Base-by-base conservation (phyloP, 2,329 filamentous ascomycete species). In the Aspergillus aculeatinus region DNA sequence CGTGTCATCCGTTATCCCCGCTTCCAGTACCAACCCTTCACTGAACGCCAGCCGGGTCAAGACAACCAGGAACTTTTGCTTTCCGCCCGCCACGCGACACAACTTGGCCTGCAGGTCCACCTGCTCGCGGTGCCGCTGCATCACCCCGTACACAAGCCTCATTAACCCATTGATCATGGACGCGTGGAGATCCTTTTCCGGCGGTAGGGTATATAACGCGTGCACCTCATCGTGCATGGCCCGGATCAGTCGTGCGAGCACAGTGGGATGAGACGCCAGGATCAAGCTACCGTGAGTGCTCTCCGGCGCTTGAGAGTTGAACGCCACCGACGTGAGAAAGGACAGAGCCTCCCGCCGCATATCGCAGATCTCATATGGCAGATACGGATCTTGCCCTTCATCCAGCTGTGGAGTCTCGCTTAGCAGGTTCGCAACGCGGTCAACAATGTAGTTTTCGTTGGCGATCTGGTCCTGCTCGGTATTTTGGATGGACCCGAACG, bases 31-130 rank as follows among this genome's bases (percentile, higher is more conserved):
- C 9, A 90, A 75, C 31, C 91, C 89, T 62, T 96, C 91, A 5
- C 87, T 88, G 73, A 96, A 97, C 0, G 91, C 92, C n/a, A 98
- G 78, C 48, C 94, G 80, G 0, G 91, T 92, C 49, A 99, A 79
- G 2, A 87, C 87, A 10, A 97, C 85, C 1, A 96, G 80, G 69
- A 96, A 94, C 55, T 92, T 92, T 70, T 96, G 92, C 55, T 86
- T 85, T 0, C 88, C 90, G 3, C 91, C 91, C 5, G 86, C 82
- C 0, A 90, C 85, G 9, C 84, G 83, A 0, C 83, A 82, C 5
- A 96, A 80, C 73, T 94, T 96, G 52, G 85, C 82, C 52, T 87
- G 83, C 63, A 96, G 85, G 65, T 94, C 85, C 67, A 88, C 81
- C 25, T 81, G 77, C 21, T 83, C 77, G 5, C 89, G 83, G 70